Percentiles rank a stretch among this genome's conserved stretches.
Conservation (phyloP, 75 land plant species). For the Picea glauca region DNA sequence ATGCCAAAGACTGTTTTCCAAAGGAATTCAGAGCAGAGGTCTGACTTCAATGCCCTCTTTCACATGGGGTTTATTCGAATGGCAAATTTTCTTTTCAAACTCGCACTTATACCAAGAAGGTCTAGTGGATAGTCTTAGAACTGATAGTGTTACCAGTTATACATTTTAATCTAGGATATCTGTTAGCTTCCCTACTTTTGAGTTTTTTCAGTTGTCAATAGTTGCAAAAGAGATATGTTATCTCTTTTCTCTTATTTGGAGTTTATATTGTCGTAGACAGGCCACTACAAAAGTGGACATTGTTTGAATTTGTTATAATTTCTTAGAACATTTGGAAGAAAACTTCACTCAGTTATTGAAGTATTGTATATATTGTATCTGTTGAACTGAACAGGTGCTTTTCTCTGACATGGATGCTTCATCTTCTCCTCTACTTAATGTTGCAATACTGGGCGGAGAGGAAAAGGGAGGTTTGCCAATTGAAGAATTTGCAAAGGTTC, state of each 20-base stretch:
- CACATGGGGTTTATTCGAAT: neutral
- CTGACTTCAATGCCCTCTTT: conserved; percentile 2
- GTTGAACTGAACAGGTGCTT: conserved; percentile 54
- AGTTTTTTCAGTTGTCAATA: neutral
- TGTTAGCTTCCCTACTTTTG: neutral
- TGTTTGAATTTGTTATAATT: neutral
- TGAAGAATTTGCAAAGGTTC: conserved; percentile 94
- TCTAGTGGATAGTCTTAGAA: neutral
- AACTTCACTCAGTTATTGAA: neutral
- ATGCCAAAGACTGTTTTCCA: conserved; percentile 83
- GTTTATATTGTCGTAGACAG: neutral
- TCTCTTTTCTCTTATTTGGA: neutral
- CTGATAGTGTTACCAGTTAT: neutral
- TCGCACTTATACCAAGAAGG: neutral
- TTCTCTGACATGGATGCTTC: conserved; percentile 87
- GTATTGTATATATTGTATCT: neutral
- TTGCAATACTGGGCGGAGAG: conserved; percentile 46
- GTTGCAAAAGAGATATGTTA: neutral
- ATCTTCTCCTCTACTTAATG: conserved; percentile 37
- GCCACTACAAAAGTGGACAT: neutral
- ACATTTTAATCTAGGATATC: neutral
- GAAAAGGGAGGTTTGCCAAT: conserved; percentile 87
- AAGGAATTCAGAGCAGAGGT: conserved; percentile 98
- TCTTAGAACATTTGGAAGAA: conserved; percentile 5
- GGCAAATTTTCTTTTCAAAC: conserved; percentile 6